phyloP scores from a whole-genome alignment of 768 basidiomycete species.

The Pleurotus tuber-regium region DNA sequence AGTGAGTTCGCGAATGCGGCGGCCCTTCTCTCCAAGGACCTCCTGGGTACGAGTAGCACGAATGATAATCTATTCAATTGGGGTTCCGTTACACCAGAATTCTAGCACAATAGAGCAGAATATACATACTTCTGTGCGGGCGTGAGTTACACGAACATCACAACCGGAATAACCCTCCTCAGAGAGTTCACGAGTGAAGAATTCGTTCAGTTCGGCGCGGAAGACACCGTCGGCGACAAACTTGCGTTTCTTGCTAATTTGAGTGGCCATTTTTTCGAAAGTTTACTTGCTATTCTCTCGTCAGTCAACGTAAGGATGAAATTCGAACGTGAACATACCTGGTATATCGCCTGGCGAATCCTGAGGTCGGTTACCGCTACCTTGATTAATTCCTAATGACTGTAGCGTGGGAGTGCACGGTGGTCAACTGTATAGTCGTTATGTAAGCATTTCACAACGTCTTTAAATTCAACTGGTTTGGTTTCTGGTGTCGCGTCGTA shows the following conservation, averaged over 20 bases:
- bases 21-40: constrained; percentile 98
- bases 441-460: constrained; percentile 19
- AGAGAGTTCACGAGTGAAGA: constrained; percentile 96
- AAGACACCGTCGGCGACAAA: constrained; percentile 98
- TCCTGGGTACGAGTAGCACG: constrained; percentile 99
- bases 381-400: constrained; percentile 2
- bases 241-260: constrained; percentile 98
- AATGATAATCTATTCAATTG: constrained; percentile 82
- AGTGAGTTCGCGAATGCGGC: constrained; percentile 98
- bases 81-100: constrained; percentile 6
- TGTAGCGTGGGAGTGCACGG: constrained; percentile 17
- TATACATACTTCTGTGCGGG: constrained; percentile 83
- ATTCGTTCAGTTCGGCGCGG: constrained; percentile 98
- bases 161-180: constrained; percentile 99
- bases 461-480: too few relatives aligned
- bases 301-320: not conserved
- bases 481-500: not conserved
- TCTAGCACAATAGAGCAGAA: not conserved
- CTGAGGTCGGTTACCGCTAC: constrained; percentile 18
- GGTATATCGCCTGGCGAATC: constrained; percentile 25
- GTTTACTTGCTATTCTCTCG: not conserved
- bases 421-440: constrained; percentile 29
- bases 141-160: constrained; percentile 99
- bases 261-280: constrained; percentile 74
- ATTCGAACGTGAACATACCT: constrained; percentile 21